Percentiles rank a stretch among this genome's conserved stretches.
These are phyloP conservation scores for Gypsophila paniculata DNA, from an alignment of 179 eudicot species.

Conservation along the genomic window DNA sequence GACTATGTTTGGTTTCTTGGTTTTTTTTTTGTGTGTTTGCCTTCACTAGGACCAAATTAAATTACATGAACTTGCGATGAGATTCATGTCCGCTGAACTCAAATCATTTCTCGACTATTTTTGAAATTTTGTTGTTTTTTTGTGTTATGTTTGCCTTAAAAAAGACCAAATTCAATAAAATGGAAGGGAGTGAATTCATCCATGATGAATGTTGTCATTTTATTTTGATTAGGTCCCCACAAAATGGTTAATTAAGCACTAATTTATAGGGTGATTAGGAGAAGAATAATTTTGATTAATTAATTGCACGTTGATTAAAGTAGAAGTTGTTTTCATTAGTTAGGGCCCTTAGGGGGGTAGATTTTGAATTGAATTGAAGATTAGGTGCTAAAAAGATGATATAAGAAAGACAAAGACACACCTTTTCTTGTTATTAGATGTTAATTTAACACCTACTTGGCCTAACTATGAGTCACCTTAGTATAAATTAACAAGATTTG, in stretches of 20 bases:
- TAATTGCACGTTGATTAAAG: constrained; percentile 12
- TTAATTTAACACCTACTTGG: constrained; percentile 21
- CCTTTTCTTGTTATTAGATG: background rate
- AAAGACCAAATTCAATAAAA: background rate
- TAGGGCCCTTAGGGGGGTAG: background rate
- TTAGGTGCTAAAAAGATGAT: constrained; percentile 25
- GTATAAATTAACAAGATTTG: constrained; percentile 15
- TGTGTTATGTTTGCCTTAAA: background rate
- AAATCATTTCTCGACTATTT: no score
- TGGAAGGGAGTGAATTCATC: background rate
- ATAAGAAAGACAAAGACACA: constrained; percentile 19
- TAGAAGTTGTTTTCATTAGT: constrained; percentile 21
- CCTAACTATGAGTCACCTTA: constrained; percentile 24
- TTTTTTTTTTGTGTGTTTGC: background rate
- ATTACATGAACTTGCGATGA: no score
- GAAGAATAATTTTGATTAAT: background rate
- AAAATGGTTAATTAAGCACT: background rate
- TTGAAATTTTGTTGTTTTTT: background rate
- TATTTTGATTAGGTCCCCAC: constrained; percentile 14
- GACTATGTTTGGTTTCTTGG: background rate
- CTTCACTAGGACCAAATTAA: no score
- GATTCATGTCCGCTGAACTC: no score
- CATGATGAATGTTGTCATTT: background rate
- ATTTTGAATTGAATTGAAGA: constrained; percentile 19
- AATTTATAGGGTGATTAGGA: constrained; percentile 14